phyloP scores from a whole-genome alignment of 164 flowering plant species.

The Vitis rupestris region DNA sequence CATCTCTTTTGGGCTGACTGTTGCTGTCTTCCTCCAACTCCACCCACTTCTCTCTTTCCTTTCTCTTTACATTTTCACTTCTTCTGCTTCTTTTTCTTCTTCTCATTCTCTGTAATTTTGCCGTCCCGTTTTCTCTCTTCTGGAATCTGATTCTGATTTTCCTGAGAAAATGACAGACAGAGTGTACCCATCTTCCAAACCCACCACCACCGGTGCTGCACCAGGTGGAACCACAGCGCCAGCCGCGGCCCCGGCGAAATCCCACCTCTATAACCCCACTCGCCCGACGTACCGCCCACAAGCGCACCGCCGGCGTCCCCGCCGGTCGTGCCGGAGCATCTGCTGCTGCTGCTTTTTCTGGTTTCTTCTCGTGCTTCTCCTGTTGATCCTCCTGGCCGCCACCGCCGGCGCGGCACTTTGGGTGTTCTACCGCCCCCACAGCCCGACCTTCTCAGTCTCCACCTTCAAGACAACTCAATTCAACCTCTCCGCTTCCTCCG shows the following conservation, averaged over 20 bases:
- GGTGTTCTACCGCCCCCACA: constrained; percentile 59
- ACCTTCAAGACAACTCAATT: constrained; percentile 41
- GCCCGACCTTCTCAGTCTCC: constrained; percentile 49
- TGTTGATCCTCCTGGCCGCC: constrained; percentile 39
- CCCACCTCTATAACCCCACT: constrained; percentile 25
- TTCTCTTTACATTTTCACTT: constrained; percentile 1
- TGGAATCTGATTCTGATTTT: too few species aligned
- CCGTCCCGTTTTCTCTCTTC: background rate
- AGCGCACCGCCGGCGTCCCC: constrained; percentile 18
- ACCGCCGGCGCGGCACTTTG: constrained; percentile 49
- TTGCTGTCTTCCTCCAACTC: background rate
- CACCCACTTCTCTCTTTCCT: background rate
- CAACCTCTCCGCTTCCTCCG: constrained; percentile 46
- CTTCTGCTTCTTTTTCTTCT: background rate
- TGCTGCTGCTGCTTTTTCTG: constrained; percentile 51
- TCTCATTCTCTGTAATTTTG: background rate
- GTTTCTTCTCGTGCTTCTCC: constrained; percentile 29
- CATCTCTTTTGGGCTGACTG: constrained; percentile 20
- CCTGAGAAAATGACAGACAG: constrained; percentile 41
- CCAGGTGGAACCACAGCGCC: constrained; percentile 1
- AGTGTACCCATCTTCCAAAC: constrained; percentile 50
- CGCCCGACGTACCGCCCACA: constrained; percentile 39
- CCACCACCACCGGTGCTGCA: constrained; percentile 20
- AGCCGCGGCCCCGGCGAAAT: constrained; percentile 21
- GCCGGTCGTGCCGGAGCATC: constrained; percentile 26